A percentile compares a stretch with the other conserved stretches of the same genome.
Evolutionary conservation across 1,139 yeast species (phyloP).

Genomic region (Blastobotrys petasosporus): DNA sequence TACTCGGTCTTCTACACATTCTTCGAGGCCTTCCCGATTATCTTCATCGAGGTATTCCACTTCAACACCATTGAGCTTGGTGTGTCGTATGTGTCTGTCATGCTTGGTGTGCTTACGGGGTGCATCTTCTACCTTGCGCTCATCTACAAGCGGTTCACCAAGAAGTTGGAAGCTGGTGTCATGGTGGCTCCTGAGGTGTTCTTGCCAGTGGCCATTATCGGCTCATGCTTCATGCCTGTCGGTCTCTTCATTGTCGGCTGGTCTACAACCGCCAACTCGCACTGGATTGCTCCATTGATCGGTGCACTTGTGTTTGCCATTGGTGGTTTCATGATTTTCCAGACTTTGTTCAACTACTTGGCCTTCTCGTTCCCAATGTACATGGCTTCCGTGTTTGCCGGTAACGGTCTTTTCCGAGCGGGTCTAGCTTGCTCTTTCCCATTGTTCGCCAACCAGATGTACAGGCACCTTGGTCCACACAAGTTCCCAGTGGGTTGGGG

Average conservation of each 20-base stretch:
- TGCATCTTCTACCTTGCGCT: constrained; percentile 11
- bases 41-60: constrained; percentile 39
- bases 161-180: constrained; percentile 21
- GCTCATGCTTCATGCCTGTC: constrained; percentile 48
- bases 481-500: constrained; percentile 45
- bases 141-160: constrained; percentile 11
- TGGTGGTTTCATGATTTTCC: constrained; percentile 66
- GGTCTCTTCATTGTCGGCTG: constrained; percentile 48
- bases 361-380: constrained; percentile 68
- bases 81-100: constrained; percentile 39
- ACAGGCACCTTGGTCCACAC: constrained; percentile 34
- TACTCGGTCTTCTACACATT: constrained; percentile 50
- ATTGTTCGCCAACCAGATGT: constrained; percentile 49
- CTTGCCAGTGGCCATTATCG: constrained; percentile 36
- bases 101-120: constrained; percentile 39
- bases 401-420: constrained; percentile 47
- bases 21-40: constrained; percentile 58
- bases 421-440: constrained; percentile 56
- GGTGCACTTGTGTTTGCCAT: constrained; percentile 73
- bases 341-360: constrained; percentile 64
- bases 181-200: constrained; percentile 36
- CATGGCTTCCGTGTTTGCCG: constrained; percentile 54
- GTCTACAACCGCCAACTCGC: constrained; percentile 50
- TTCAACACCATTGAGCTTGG: constrained; percentile 48
- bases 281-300: constrained; percentile 75